Evolutionary conservation across 2,329 filamentous ascomycete species (phyloP).

Genomic region (Fusarium brachygibbosum): DNA sequence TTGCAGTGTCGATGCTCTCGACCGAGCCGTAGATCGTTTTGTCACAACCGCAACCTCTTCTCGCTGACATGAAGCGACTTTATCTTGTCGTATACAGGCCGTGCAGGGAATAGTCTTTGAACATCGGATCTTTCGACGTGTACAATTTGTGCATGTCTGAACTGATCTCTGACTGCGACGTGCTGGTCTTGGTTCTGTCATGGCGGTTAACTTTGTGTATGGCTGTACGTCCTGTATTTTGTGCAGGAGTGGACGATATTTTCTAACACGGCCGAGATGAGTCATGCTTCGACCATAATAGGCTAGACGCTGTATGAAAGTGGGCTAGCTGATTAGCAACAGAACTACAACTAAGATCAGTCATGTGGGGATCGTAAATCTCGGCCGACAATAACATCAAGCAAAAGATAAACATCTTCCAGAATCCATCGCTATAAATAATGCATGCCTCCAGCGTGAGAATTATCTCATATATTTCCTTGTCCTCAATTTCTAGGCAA

Average conservation of each 20-base stretch:
- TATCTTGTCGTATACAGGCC: background rate
- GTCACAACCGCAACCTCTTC: background rate
- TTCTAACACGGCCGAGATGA: constrained; percentile 1
- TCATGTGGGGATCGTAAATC: background rate
- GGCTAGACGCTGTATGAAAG: background rate
- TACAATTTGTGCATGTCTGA: background rate
- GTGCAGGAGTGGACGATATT: background rate
- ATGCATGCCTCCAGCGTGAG: too few relatives aligned
- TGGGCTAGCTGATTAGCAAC: background rate
- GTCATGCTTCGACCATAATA: background rate
- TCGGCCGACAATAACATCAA: background rate
- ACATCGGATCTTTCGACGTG: constrained; percentile 4
- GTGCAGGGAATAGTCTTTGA: constrained; percentile 5
- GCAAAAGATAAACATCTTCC: background rate
- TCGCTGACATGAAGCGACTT: background rate
- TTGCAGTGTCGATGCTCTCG: background rate
- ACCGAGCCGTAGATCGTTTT: background rate
- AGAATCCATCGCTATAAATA: too few relatives aligned
- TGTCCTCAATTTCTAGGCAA: background rate
- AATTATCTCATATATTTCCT: too few relatives aligned
- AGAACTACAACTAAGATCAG: too few relatives aligned
- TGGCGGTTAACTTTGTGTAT: background rate
- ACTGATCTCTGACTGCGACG: constrained; percentile 13
- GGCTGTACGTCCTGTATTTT: background rate
- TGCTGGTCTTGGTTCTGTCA: background rate